A percentile compares a stretch with the other conserved stretches of the same genome.
phyloP scores from a whole-genome alignment of 768 basidiomycete species.

The Crucibulum laeve region DNA sequence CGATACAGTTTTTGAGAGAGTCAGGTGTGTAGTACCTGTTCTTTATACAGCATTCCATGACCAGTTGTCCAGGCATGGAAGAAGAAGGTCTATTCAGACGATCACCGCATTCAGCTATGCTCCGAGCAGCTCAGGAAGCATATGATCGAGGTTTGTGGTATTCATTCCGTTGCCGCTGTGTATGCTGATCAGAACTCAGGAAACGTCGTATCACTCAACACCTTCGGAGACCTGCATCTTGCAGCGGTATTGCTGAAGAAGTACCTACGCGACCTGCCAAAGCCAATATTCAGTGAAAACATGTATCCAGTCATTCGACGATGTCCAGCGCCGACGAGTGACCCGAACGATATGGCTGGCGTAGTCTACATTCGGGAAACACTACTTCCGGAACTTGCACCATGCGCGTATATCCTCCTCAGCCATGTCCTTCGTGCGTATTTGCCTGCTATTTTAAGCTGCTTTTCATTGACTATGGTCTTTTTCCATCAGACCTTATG shows the following conservation, averaged over 20 bases:
- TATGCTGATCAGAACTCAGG: conserved; percentile 33
- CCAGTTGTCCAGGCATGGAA: conserved; percentile 43
- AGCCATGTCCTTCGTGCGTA: conserved; percentile 62
- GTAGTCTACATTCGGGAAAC: conserved; percentile 66
- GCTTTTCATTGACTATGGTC: conserved; percentile 7
- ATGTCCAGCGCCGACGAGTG: conserved; percentile 57
- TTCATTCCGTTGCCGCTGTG: background rate
- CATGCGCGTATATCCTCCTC: conserved; percentile 70
- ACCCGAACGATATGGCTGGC: conserved; percentile 51
- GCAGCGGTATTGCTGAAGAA: conserved; percentile 86
- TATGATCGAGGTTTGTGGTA: conserved; percentile 68
- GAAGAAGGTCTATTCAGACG: conserved; percentile 81
- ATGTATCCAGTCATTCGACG: conserved; percentile 61
- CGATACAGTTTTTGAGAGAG: conserved; percentile 65
- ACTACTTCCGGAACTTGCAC: conserved; percentile 62
- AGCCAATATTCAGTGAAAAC: conserved; percentile 71
- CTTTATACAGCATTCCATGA: background rate
- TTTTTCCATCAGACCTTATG: conserved; percentile 69
- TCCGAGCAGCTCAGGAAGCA: conserved; percentile 75
- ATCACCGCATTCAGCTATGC: conserved; percentile 66
- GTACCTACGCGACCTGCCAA: conserved; percentile 75
- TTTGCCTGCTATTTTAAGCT: background rate
- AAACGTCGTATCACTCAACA: conserved; percentile 73
- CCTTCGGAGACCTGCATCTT: conserved; percentile 72
- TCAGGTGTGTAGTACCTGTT: conserved; percentile 30